These are phyloP conservation scores for Oryza longistaminata DNA, from an alignment of 176 grass and related monocot species.

Conservation along the genomic window DNA sequence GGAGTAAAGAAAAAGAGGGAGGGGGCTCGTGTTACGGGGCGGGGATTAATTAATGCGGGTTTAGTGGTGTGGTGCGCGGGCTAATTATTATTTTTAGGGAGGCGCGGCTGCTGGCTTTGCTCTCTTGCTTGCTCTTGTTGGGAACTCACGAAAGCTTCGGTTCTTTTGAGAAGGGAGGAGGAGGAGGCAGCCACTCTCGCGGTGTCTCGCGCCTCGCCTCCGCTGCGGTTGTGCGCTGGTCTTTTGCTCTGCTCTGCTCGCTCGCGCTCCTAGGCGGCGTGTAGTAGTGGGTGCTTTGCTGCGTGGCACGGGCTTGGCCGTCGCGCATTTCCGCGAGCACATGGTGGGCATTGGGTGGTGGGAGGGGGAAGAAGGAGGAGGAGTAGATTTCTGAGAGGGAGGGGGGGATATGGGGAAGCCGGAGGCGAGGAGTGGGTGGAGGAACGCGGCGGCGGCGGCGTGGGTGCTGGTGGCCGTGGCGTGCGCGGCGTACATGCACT, in stretches of 20 bases:
- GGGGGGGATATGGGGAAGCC: conserved; percentile 12
- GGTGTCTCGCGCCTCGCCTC: neutral
- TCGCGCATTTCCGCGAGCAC: conserved; percentile 44
- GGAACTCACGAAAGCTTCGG: conserved; percentile 58
- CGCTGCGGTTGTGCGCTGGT: neutral
- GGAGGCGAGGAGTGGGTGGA: conserved; percentile 14
- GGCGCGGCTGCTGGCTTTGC: neutral
- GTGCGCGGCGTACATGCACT: conserved; percentile 54
- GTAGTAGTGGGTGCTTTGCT: neutral
- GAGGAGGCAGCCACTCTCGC: conserved; percentile 28
- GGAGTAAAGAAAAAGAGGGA: neutral
- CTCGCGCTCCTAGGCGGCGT: neutral
- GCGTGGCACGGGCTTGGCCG: neutral
- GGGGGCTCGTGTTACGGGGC: neutral
- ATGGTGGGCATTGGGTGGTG: conserved; percentile 39
- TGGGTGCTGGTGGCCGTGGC: conserved; percentile 44
- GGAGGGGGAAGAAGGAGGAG: conserved; percentile 22
- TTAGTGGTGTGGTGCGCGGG: conserved; percentile 20
- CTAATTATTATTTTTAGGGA: conserved; percentile 49
- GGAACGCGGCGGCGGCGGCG: conserved; percentile 30
- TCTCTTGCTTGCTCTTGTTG: conserved; percentile 27
- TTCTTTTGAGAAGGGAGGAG: conserved; percentile 79
- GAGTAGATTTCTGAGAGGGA: neutral
- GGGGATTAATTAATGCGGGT: conserved; percentile 1
- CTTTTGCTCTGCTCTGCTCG: no score